Conservation (phyloP, 2,329 filamentous ascomycete genomes). For the Pseudogymnoascus sp. region DNA sequence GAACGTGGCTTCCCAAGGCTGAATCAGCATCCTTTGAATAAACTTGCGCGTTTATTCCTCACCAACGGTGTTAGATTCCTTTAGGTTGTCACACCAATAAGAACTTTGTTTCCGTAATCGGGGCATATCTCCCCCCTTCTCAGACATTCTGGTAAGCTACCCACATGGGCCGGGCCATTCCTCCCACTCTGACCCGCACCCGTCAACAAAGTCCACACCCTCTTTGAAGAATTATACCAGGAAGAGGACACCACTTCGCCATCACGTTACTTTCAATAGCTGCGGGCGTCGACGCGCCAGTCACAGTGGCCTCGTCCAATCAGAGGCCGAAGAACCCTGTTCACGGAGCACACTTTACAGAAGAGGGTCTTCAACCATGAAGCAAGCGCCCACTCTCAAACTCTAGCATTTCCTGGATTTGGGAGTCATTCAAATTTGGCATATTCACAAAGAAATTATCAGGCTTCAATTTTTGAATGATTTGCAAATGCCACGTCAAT, state of each 20-base stretch:
- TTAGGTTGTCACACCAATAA: not conserved
- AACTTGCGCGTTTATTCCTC: not conserved
- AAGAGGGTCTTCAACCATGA: constrained; percentile 11
- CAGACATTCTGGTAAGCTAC: constrained; percentile 1
- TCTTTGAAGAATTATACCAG: constrained; percentile 10
- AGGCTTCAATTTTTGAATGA: not conserved
- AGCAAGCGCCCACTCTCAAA: constrained; percentile 8
- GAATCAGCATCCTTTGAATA: not conserved
- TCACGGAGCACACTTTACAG: constrained; percentile 16
- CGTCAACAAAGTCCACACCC: not conserved
- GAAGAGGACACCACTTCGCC: constrained; percentile 23
- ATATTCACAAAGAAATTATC: not conserved
- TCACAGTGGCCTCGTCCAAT: constrained; percentile 20
- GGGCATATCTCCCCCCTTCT: not conserved
- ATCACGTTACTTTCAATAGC: constrained; percentile 25
- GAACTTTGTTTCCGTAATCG: not conserved
- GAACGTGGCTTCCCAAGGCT: not conserved
- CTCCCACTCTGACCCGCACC: constrained; percentile 3
- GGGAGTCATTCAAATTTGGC: constrained; percentile 9
- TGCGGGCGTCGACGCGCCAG: constrained; percentile 19
- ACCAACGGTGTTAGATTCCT: not conserved
- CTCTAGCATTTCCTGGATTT: constrained; percentile 12
- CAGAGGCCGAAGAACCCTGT: constrained; percentile 20
- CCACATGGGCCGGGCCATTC: constrained; percentile 7
- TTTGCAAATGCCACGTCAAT: constrained; percentile 6